Evolutionary conservation across 306 rosid genomes (phyloP).

Genomic region (Prunus campanulata): DNA sequence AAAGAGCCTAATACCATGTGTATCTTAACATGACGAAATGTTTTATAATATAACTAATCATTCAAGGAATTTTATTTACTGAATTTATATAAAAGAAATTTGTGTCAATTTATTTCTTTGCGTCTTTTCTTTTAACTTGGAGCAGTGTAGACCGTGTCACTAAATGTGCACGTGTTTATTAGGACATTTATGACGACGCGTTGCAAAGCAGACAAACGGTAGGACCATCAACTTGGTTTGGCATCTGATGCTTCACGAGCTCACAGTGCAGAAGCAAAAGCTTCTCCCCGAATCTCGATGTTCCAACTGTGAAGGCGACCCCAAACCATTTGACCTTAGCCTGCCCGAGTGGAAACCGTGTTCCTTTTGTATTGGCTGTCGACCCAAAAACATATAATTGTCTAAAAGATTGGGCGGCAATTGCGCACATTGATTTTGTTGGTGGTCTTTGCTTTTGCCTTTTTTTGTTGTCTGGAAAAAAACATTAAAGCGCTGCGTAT

Average conservation of each 20-base stretch:
- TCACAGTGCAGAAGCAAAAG: neutral
- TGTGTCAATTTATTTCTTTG: no score
- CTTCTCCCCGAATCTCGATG: neutral
- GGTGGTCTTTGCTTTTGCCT: neutral
- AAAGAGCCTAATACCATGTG: neutral
- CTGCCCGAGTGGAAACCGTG: neutral
- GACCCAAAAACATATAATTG: neutral
- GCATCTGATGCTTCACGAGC: neutral
- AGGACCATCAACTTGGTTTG: neutral
- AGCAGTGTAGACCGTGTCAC: no score
- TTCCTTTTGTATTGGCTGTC: neutral
- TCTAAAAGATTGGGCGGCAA: neutral
- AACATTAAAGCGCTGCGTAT: neutral
- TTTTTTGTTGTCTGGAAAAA: neutral
- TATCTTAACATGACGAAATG: neutral
- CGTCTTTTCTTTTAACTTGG: no score
- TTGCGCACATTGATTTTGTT: neutral
- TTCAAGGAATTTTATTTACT: no score
- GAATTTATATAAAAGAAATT: no score
- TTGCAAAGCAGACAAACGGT: no score
- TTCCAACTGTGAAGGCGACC: neutral
- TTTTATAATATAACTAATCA: neutral
- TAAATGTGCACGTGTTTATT: no score
- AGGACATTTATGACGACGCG: no score
- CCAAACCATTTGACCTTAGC: neutral